phyloP scores from a whole-genome alignment of 257 asterid genomes.

The Nicotiana tomentosiformis region DNA sequence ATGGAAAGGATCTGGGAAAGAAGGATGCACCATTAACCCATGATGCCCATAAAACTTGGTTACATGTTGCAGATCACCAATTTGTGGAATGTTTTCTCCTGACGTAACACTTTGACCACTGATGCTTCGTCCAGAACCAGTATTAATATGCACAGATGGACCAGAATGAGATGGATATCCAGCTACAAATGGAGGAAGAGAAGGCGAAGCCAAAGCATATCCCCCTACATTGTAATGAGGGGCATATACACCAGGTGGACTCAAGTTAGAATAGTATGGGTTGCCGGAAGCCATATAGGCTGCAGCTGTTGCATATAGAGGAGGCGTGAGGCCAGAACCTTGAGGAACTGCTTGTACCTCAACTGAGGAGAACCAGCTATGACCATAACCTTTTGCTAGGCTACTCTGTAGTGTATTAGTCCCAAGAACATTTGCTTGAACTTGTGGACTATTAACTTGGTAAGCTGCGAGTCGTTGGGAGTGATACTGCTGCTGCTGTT shows the following conservation, averaged over 20 bases:
- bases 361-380: conserved; percentile 27
- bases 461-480: conserved; percentile 33
- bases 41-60: conserved; percentile 61
- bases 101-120: conserved; percentile 46
- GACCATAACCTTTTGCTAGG: conserved; percentile 28
- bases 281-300: conserved; percentile 66
- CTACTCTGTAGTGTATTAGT: conserved; percentile 21
- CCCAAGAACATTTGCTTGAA: conserved; percentile 33
- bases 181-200: conserved; percentile 49
- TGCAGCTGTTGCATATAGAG: conserved; percentile 62
- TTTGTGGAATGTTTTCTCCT: conserved; percentile 36
- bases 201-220: conserved; percentile 56
- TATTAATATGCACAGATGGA: conserved; percentile 40
- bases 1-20: conserved; percentile 55
- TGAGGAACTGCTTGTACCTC: conserved; percentile 48
- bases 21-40: conserved; percentile 54
- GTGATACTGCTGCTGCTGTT: conserved; percentile 31
- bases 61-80: conserved; percentile 40
- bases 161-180: conserved; percentile 59
- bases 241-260: conserved; percentile 49
- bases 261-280: conserved; percentile 43
- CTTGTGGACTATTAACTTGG: conserved; percentile 42
- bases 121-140: conserved; percentile 57
- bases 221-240: conserved; percentile 65
- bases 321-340: conserved; percentile 48